Percentiles rank a stretch among this genome's conserved stretches.
phyloP scores from a whole-genome alignment of 306 rosid genomes.

The Sechiopsis laciniata region DNA sequence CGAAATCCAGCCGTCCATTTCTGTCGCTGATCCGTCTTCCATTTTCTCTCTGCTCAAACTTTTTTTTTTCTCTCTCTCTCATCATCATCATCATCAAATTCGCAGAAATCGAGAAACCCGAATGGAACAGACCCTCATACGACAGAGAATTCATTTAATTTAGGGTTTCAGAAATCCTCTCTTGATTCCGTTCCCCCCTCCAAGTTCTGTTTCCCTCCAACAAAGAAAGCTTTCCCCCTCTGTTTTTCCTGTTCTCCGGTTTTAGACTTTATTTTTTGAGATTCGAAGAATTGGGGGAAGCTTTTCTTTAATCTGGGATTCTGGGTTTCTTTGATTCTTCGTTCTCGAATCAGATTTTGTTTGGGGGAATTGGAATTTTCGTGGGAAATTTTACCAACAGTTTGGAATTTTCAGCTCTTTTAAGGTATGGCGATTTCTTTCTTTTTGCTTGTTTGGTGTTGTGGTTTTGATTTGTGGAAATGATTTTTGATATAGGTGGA shows the following conservation, averaged over 20 bases:
- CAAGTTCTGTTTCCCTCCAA: slow-evolving; percentile 26
- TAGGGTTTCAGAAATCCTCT: slow-evolving; percentile 24
- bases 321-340: slow-evolving; percentile 6
- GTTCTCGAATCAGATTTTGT: slow-evolving; percentile 14
- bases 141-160: slow-evolving; percentile 18
- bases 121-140: slow-evolving; percentile 7
- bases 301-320: slow-evolving; percentile 7
- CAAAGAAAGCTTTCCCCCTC: slow-evolving; percentile 26
- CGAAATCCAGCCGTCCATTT: slow-evolving; percentile 22
- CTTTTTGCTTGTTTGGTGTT: neutral
- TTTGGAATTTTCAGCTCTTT: slow-evolving; percentile 25
- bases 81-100: slow-evolving; percentile 19
- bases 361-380: slow-evolving; percentile 3
- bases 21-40: slow-evolving; percentile 17
- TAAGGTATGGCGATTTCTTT: slow-evolving; percentile 33
- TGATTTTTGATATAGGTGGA: neutral
- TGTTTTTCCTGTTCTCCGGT: neutral
- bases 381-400: slow-evolving; percentile 12
- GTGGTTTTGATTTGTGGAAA: neutral
- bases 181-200: slow-evolving; percentile 22
- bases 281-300: slow-evolving; percentile 25
- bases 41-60: slow-evolving; percentile 19
- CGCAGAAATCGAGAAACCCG: slow-evolving; percentile 23
- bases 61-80: slow-evolving; percentile 16
- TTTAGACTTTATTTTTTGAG: neutral